Conservation (phyloP, 805 yeast species). For the Schwanniomyces yamadae region DNA sequence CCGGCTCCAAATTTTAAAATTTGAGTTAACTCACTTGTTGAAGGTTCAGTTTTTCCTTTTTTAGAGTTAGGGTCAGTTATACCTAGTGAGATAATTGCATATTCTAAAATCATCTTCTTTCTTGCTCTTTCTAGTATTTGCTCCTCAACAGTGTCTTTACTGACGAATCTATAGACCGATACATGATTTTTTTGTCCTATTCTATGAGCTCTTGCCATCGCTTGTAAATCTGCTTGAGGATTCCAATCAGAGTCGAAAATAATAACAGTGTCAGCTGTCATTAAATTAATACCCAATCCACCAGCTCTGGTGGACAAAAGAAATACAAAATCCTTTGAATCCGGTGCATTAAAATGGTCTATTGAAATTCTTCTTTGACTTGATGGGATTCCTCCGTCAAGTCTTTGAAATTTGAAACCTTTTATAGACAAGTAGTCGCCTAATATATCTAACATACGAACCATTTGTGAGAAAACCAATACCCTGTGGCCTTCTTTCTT, state of each 20-base stretch:
- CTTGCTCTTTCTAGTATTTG: conserved; percentile 96
- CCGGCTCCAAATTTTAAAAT: conserved; percentile 98
- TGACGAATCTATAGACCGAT: conserved; percentile 94
- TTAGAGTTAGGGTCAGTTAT: conserved; percentile 72
- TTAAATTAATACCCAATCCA: conserved; percentile 95
- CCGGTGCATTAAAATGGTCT: conserved; percentile 95
- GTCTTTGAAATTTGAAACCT: conserved; percentile 84
- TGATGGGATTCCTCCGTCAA: conserved; percentile 96
- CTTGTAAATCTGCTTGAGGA: conserved; percentile 98
- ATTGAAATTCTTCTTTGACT: conserved; percentile 91
- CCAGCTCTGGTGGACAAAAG: conserved; percentile 95
- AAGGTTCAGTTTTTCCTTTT: conserved; percentile 64
- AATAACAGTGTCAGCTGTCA: conserved; percentile 99
- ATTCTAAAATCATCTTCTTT: conserved; percentile 96
- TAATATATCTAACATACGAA: conserved; percentile 87
- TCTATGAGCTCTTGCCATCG: conserved; percentile 99
- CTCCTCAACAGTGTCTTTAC: conserved; percentile 97
- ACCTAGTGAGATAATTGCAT: conserved; percentile 95
- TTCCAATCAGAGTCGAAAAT: conserved; percentile 99
- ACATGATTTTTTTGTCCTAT: conserved; percentile 99
- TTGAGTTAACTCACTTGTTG: conserved; percentile 81
- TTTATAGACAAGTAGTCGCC: conserved; percentile 90
- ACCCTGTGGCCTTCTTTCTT: conserved; percentile 95
- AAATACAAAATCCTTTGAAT: conserved; percentile 87
- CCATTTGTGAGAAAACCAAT: conserved; percentile 95